A percentile compares a stretch with the other conserved stretches of the same genome.
These are phyloP conservation scores for Fusarium goolgardi DNA, from an alignment of 2,329 filamentous ascomycete species.

Conservation along the genomic window DNA sequence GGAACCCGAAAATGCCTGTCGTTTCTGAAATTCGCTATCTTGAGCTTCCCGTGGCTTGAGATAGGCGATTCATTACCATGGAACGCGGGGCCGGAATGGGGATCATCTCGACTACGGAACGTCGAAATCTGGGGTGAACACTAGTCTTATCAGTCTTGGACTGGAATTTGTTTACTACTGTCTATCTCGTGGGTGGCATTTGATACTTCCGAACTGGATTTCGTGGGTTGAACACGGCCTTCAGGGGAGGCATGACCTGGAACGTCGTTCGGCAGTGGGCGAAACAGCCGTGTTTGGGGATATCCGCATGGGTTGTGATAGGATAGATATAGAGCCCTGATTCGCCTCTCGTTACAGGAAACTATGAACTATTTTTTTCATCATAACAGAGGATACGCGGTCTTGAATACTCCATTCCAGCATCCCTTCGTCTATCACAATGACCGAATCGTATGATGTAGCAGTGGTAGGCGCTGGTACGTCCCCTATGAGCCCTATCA, in stretches of 20 bases:
- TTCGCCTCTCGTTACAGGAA: slow-evolving; percentile 7
- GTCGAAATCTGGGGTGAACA: slow-evolving; percentile 23
- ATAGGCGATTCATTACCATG: neutral
- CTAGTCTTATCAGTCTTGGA: slow-evolving; percentile 8
- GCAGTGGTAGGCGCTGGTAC: slow-evolving; percentile 44
- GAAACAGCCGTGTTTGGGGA: neutral
- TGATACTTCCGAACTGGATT: neutral
- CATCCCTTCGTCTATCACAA: neutral
- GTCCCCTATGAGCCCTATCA: neutral
- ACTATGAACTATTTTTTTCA: neutral
- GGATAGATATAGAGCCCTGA: slow-evolving; percentile 14
- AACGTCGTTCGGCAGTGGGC: neutral
- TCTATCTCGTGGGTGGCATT: neutral
- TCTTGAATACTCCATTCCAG: neutral
- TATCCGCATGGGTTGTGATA: neutral
- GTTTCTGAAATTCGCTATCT: neutral
- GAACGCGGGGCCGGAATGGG: slow-evolving; percentile 15
- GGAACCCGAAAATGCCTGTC: neutral
- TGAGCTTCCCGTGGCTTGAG: slow-evolving; percentile 5
- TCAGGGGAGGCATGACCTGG: neutral
- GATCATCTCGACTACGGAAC: slow-evolving; percentile 10
- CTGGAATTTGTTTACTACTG: neutral
- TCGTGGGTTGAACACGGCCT: neutral
- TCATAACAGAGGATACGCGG: neutral
- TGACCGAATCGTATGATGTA: slow-evolving; percentile 38